Base-by-base conservation (phyloP, 2,329 filamentous ascomycete species). In the Cytospora piceae region DNA sequence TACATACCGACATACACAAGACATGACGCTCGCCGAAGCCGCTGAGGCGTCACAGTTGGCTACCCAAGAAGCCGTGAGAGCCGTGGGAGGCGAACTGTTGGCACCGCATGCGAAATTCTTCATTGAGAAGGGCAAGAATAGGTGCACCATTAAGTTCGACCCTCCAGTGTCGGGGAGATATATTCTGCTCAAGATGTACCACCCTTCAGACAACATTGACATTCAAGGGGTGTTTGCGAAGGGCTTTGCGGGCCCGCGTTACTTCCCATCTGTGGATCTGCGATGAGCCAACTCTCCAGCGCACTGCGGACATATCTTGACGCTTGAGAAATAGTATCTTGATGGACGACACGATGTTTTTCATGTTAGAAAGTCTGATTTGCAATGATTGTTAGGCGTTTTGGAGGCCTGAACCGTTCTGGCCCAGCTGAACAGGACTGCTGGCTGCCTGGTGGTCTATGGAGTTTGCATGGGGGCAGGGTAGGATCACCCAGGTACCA, bases 151-250 rank as follows among this genome's bases (percentile, higher is more conserved):
- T 72, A 89, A 87, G 66, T 97, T 98, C 71, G 87, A 94, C 71
- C 91, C 92, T 64, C 90, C 91, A 0, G 85, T 95, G 67, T 92
- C 91, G 14, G 92, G 91, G 6, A 86, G 92, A 64, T 96, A 91
- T 75, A 90, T 98, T 61, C 78, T 97, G 52, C 81, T 98, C 69
- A 97, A 97, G 81, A 87, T 97, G 75, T 97, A 87, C 31, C 87
- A 89, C 57, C 82, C 85, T 4, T 72, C 75, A 6, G 81, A 81
- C 66, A 58, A 51, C 20, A 96, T 97, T 69, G 93, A 97, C 74
- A 93, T 98, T 49, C 91, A 97, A 76, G 92, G 90, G 55, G 89
- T 97, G 29, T 85, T 93, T 65, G 91, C 89, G 1, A 89, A 91
- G 72, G 94, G 94, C 0, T 97, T 89, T 77, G 91, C 92, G 0